phyloP scores from a whole-genome alignment of 805 yeast genomes.

The Lipomyces oligophaga region DNA sequence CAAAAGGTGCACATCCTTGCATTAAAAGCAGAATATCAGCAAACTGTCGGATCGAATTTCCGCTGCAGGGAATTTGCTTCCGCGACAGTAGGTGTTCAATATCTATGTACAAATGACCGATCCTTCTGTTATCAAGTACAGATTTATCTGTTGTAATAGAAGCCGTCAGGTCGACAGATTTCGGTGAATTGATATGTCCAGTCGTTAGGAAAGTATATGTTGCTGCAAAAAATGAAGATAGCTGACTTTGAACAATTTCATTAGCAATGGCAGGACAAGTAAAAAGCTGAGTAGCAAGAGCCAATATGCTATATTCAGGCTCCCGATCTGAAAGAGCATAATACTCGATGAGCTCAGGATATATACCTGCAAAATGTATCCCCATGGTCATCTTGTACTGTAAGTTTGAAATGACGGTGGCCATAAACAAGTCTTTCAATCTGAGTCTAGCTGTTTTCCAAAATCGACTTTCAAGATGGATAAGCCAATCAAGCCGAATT shows the following conservation, averaged over 20 bases:
- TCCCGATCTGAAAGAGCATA: constrained; percentile 76
- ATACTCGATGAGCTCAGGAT: constrained; percentile 69
- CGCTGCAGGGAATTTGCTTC: constrained; percentile 46
- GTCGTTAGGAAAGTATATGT: constrained; percentile 60
- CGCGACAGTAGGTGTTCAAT: constrained; percentile 72
- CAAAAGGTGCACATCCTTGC: constrained; percentile 72
- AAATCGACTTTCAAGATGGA: constrained; percentile 63
- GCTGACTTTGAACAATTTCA: constrained; percentile 55
- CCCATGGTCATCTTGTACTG: constrained; percentile 56
- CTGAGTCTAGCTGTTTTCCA: constrained; percentile 59
- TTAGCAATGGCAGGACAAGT: constrained; percentile 82
- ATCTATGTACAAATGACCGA: constrained; percentile 77
- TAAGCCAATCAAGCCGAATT: constrained; percentile 35
- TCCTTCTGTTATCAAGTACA: constrained; percentile 61
- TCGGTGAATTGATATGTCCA: constrained; percentile 48
- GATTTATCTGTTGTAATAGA: constrained; percentile 38
- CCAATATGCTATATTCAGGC: constrained; percentile 74
- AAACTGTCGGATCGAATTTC: constrained; percentile 52
- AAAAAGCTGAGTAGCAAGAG: constrained; percentile 78
- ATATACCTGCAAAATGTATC: constrained; percentile 78
- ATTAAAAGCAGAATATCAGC: constrained; percentile 64
- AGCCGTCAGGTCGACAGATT: constrained; percentile 39
- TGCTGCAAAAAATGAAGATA: constrained; percentile 57
- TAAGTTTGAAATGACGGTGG: constrained; percentile 59
- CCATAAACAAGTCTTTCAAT: constrained; percentile 62